These are phyloP conservation scores for Kwoniella mangroviensis DNA, from an alignment of 768 basidiomycete genomes.

Conservation along the genomic window DNA sequence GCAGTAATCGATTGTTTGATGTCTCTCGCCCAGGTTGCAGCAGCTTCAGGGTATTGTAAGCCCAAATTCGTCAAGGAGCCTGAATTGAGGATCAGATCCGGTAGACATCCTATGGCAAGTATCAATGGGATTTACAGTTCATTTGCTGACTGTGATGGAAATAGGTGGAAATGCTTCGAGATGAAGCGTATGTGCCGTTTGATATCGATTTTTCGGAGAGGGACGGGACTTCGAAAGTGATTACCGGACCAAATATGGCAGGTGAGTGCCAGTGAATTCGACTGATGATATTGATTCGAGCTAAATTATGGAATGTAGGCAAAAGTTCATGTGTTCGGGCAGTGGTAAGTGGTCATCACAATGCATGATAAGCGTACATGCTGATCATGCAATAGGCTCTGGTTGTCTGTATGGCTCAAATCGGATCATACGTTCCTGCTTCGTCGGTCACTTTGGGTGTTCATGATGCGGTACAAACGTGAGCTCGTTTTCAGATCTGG, in stretches of 20 bases:
- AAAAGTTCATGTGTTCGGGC: constrained; percentile 79
- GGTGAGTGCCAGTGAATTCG: constrained; percentile 34
- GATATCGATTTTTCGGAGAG: constrained; percentile 68
- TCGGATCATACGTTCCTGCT: constrained; percentile 89
- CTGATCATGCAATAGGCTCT: constrained; percentile 33
- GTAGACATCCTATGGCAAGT: constrained; percentile 81
- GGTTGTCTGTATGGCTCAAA: constrained; percentile 69
- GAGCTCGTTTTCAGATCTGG: constrained; percentile 18
- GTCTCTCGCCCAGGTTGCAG: constrained; percentile 78
- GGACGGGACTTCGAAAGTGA: constrained; percentile 52
- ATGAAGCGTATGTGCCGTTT: constrained; percentile 87
- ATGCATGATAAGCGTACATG: constrained; percentile 60
- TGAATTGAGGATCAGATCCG: constrained; percentile 74
- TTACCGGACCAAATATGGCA: constrained; percentile 62
- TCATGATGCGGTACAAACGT: constrained; percentile 79
- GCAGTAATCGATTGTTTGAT: constrained; percentile 81
- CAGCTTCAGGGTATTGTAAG: constrained; percentile 74
- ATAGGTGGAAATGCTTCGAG: constrained; percentile 69
- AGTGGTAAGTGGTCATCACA: constrained; percentile 62
- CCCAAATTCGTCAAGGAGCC: constrained; percentile 72
- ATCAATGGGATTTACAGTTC: neutral
- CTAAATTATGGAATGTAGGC: constrained; percentile 57
- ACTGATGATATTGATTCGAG: neutral
- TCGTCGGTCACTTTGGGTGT: constrained; percentile 72
- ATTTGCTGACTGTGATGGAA: neutral